These are phyloP conservation scores for Neurospora sp. DNA, from an alignment of 495 filamentous ascomycete species.

Conservation along the genomic window DNA sequence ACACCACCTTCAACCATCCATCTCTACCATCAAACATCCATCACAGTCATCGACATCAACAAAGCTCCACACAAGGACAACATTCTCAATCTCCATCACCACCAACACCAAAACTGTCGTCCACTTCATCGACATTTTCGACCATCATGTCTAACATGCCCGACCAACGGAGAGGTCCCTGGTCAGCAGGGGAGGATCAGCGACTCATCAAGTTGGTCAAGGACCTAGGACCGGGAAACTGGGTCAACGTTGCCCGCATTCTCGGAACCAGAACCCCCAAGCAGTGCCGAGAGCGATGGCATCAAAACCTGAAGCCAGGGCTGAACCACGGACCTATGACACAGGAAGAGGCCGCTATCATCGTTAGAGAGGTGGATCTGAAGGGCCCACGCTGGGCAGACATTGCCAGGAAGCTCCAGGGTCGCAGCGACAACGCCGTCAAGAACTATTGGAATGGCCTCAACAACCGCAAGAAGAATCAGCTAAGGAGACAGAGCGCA, in stretches of 20 bases:
- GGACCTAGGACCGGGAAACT: conserved; percentile 73
- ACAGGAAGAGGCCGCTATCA: conserved; percentile 72
- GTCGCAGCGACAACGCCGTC: conserved; percentile 92
- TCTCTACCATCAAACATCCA: neutral
- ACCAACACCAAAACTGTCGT: neutral
- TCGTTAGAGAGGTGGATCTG: conserved; percentile 69
- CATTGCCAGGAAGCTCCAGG: conserved; percentile 75
- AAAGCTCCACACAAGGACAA: neutral
- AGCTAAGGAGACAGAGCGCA: neutral
- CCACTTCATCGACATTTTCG: neutral
- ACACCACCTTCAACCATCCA: neutral
- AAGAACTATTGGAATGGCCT: conserved; percentile 99
- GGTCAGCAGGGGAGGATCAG: conserved; percentile 74
- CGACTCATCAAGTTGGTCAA: conserved; percentile 63
- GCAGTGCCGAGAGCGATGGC: conserved; percentile 91
- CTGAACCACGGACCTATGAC: conserved; percentile 90
- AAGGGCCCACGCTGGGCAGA: conserved; percentile 93
- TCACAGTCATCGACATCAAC: neutral
- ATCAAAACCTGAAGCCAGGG: conserved; percentile 88
- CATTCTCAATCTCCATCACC: neutral
- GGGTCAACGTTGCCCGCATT: conserved; percentile 76
- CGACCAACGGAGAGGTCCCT: conserved; percentile 51
- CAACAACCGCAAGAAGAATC: conserved; percentile 60
- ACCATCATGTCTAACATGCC: neutral
- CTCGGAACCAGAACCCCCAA: conserved; percentile 79